Evolutionary conservation across 371 early-diverging fungal genomes (phyloP), one percentile per base, ranked within the genome.

Genomic region (Funneliformis caledonium): DNA sequence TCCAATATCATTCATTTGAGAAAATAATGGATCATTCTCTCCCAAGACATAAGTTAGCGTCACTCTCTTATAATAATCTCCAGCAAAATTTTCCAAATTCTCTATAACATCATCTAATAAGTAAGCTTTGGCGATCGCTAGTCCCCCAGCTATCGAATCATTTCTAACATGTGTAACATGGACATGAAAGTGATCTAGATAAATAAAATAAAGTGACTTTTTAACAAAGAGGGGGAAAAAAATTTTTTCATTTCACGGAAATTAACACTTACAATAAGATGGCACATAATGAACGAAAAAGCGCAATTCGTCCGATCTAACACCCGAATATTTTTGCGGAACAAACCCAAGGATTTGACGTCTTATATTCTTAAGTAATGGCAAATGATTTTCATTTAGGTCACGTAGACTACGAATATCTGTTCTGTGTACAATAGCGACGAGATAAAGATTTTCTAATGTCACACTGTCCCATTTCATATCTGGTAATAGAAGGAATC

Each of bases 251-350:
- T 52, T 52, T 64, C 8, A 12, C 12, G 10, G 12, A 31, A 4
- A 10, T 14, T 37, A 37, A 19, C 79, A 80, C 82, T 87, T 87
- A 88, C 90, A 96, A 83, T 96, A 96, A 6, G 93, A 92, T 1
- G 96, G 96, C 77, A 92, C 95, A 83, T 96, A 96, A 84, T 96
- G 96, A 10, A 96, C 83, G 84, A 92, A 96, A 37, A 95, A 79
- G 33, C 94, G 87, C 16, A 96, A 83, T 72, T 93, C 88, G 65
- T 90, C 84, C 0, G 86, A 73, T 11, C 88, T 62, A 3, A 85
- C 83, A 11, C 82, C 84, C 1, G 84, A 82, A 80, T 85, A 89
- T 19, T 86, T 87, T 60, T 87, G 85, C 26, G 86, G 84, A 0
- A 90, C 92, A 22, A 90, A 82, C 1, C 80, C 62, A 11, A 84